These are phyloP conservation scores for Fusarium sublunatum DNA, from an alignment of 2,329 filamentous ascomycete genomes.

Conservation along the genomic window DNA sequence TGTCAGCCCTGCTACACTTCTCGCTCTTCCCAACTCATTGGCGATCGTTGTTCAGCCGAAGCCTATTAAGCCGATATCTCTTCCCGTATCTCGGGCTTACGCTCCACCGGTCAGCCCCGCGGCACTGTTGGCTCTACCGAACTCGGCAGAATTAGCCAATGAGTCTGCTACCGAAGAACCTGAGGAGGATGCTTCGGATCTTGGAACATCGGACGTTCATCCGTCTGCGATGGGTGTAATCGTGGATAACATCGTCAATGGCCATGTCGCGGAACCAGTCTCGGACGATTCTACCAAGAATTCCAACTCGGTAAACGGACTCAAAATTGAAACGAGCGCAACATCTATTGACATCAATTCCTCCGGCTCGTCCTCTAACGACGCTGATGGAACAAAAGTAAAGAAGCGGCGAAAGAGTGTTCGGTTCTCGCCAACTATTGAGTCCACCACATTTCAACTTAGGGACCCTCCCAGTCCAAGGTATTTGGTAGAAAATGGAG, in stretches of 20 bases:
- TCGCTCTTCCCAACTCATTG: constrained; percentile 67
- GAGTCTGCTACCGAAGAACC: background rate
- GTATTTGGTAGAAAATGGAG: constrained; percentile 41
- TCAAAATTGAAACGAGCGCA: constrained; percentile 12
- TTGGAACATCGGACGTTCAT: constrained; percentile 12
- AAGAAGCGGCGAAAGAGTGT: constrained; percentile 70
- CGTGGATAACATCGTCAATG: constrained; percentile 16
- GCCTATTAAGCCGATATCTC: constrained; percentile 2
- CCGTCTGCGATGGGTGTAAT: constrained; percentile 16
- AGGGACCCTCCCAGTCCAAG: constrained; percentile 64
- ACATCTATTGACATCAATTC: constrained; percentile 18
- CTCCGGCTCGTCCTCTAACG: constrained; percentile 35
- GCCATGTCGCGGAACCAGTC: background rate
- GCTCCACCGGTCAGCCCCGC: constrained; percentile 58
- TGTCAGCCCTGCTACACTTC: constrained; percentile 58
- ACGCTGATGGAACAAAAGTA: constrained; percentile 31
- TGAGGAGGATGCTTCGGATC: constrained; percentile 1
- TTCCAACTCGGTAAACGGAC: background rate
- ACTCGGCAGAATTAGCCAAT: constrained; percentile 53
- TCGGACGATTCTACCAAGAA: background rate
- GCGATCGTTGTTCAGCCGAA: constrained; percentile 19
- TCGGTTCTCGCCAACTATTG: constrained; percentile 74
- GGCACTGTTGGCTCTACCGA: constrained; percentile 64
- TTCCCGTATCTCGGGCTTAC: background rate
- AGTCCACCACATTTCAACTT: constrained; percentile 69